A percentile compares a stretch with the other conserved stretches of the same genome.
Conservation (phyloP, 2,329 filamentous ascomycete genomes). For the Cytospora chrysosperma region DNA sequence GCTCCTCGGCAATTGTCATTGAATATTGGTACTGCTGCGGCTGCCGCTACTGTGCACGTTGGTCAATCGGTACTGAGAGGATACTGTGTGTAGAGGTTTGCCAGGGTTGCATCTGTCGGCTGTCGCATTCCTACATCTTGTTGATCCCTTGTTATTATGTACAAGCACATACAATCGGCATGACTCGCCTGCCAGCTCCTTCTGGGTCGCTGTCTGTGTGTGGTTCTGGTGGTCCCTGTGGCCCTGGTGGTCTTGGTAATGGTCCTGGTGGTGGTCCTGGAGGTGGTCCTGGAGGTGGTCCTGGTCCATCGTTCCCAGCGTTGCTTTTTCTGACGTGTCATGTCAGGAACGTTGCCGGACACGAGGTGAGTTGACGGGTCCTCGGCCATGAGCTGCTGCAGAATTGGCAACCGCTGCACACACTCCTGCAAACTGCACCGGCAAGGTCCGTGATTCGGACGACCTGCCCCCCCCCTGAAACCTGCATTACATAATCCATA, state of each 20-base stretch:
- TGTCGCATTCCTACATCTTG: neutral
- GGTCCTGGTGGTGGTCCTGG: too few species aligned
- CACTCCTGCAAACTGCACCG: neutral
- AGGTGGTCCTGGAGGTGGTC: too few species aligned
- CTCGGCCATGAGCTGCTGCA: neutral
- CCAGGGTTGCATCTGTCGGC: neutral
- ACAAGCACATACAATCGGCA: neutral
- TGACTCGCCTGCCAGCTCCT: neutral
- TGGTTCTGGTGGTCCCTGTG: neutral
- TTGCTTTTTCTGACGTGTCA: neutral
- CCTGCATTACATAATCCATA: neutral
- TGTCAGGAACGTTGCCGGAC: neutral
- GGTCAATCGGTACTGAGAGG: neutral
- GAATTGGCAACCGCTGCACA: neutral
- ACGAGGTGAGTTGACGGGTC: neutral
- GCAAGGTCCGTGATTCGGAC: neutral
- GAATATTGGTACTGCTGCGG: neutral
- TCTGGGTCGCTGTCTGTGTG: too few species aligned
- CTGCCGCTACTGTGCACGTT: neutral
- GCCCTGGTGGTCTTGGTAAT: too few species aligned
- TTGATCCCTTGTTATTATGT: neutral
- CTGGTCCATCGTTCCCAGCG: neutral
- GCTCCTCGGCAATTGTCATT: neutral
- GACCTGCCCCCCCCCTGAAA: too few species aligned
- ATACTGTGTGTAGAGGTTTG: neutral